Base-by-base conservation (phyloP, 768 basidiomycete species). In the Rubroboletus satanas region DNA sequence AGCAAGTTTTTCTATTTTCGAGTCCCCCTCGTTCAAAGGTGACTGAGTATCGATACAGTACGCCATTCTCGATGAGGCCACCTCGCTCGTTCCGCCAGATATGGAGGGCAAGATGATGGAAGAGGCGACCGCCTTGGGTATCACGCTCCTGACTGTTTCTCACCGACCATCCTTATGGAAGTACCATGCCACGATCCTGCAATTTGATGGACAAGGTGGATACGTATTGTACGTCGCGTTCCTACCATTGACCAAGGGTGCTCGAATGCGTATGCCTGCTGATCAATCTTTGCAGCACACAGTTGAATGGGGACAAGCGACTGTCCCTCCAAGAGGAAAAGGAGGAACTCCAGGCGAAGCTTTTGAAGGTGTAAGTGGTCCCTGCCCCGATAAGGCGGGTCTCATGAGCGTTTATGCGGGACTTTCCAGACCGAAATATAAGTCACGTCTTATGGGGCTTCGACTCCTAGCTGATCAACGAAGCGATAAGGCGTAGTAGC, bases 21-120 rank as follows among this genome's bases (percentile, higher is more conserved):
- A 4, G 17, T 35, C 12, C 26, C 23, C 3, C 1, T 11, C 31
- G 7, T 21, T 35, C 43, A 26, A 37, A 31, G 37, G 37, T 49
- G 53, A 36, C 52, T 51, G 41, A 54, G 32, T 29, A 29, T 38
- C n/a, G 55, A 29, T 23, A 15, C 62, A 95, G 93, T 98, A 96
- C 62, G 96, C 95, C 11, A 93, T 98, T 54, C 77, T 98, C 45
- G 96, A 99, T 64, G 96, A 99, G 68, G 95, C 95, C 50, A 98
- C 96, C 4, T 93, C 90, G 17, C 85, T 95, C 4, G 95, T 99
- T 8, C 94, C 94, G 4, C 81, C 87, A 5, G 92, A 95, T 49
- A 86, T 95, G 70, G 96, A 98, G 73, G 92, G 88, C 48, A 75
- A 80, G 72, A 95, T 98, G 93, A 98, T 96, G 85, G 90, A 93